A percentile compares a stretch with the other conserved stretches of the same genome.
phyloP scores from a whole-genome alignment of 1,284 basidiomycete genomes.

The Heterobasidion annosum region DNA sequence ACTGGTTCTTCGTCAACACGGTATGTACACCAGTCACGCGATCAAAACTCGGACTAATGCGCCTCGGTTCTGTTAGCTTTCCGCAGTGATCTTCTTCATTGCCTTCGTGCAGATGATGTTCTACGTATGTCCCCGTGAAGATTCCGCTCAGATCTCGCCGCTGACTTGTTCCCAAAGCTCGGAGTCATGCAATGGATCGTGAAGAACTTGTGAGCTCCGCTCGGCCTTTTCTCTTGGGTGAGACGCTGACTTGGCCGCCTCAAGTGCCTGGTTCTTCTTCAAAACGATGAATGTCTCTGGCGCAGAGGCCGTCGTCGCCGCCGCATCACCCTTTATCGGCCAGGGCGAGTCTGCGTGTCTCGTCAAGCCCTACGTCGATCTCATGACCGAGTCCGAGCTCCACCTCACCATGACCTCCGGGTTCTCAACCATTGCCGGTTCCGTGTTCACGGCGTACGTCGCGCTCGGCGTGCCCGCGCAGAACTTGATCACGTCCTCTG shows the following conservation, averaged over 20 bases:
- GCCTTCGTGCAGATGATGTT: slow-evolving; percentile 85
- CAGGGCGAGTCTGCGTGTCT: slow-evolving; percentile 84
- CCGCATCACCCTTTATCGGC: slow-evolving; percentile 87
- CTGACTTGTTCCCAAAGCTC: slow-evolving; percentile 23
- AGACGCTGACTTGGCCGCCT: not conserved
- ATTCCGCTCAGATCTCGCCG: not conserved
- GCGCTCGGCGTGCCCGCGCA: slow-evolving; percentile 73
- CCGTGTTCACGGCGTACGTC: slow-evolving; percentile 82
- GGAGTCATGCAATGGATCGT: slow-evolving; percentile 89
- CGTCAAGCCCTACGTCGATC: slow-evolving; percentile 78
- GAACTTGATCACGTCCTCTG: slow-evolving; percentile 83
- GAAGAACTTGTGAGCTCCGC: slow-evolving; percentile 54
- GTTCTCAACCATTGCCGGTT: slow-evolving; percentile 87
- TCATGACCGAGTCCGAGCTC: slow-evolving; percentile 85
- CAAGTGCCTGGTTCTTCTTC: slow-evolving; percentile 87
- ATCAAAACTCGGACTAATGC: slow-evolving; percentile 5
- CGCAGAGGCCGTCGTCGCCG: slow-evolving; percentile 87
- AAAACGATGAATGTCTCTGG: slow-evolving; percentile 82
- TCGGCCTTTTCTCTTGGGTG: not conserved
- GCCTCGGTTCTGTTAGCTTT: slow-evolving; percentile 32
- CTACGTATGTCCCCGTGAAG: slow-evolving; percentile 32
- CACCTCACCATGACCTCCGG: slow-evolving; percentile 87
- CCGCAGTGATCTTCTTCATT: slow-evolving; percentile 80
- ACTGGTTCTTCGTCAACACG: slow-evolving; percentile 78
- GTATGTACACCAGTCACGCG: slow-evolving; percentile 21